Conservation (phyloP, 1,139 yeast genomes). For the Debaryomycetaceae sp. region DNA sequence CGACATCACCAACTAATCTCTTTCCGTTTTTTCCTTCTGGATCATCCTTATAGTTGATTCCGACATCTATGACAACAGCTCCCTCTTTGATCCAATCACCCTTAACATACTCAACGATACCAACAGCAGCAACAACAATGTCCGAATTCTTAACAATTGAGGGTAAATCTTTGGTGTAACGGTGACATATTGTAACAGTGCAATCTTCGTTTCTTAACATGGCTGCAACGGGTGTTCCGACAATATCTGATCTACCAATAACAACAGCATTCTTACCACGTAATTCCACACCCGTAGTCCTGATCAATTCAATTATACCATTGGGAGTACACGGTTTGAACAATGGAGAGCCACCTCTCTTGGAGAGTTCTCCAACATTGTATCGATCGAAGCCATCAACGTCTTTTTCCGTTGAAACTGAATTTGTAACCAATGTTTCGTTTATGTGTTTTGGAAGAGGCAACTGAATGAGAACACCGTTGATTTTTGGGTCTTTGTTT, state of each 20-base stretch:
- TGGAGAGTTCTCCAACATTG: slow-evolving; percentile 73
- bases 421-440: slow-evolving; percentile 64
- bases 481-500: slow-evolving; percentile 60
- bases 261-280: slow-evolving; percentile 74
- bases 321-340: slow-evolving; percentile 80
- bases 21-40: slow-evolving; percentile 59
- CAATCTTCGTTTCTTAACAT: slow-evolving; percentile 69
- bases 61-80: slow-evolving; percentile 73
- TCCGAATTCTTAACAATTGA: slow-evolving; percentile 59
- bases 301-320: slow-evolving; percentile 66
- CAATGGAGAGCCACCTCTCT: slow-evolving; percentile 66
- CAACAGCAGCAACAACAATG: slow-evolving; percentile 74
- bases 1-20: slow-evolving; percentile 75
- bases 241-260: slow-evolving; percentile 78
- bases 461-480: slow-evolving; percentile 69
- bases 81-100: slow-evolving; percentile 72
- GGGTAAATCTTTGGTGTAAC: slow-evolving; percentile 52
- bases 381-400: slow-evolving; percentile 78
- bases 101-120: slow-evolving; percentile 64
- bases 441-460: slow-evolving; percentile 71
- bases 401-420: slow-evolving; percentile 66
- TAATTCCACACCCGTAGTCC: slow-evolving; percentile 56
- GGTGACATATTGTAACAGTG: slow-evolving; percentile 72
- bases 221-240: slow-evolving; percentile 77
- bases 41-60: slow-evolving; percentile 72